phyloP scores from a whole-genome alignment of 2,329 filamentous ascomycete genomes.

The Fusarium sp. region DNA sequence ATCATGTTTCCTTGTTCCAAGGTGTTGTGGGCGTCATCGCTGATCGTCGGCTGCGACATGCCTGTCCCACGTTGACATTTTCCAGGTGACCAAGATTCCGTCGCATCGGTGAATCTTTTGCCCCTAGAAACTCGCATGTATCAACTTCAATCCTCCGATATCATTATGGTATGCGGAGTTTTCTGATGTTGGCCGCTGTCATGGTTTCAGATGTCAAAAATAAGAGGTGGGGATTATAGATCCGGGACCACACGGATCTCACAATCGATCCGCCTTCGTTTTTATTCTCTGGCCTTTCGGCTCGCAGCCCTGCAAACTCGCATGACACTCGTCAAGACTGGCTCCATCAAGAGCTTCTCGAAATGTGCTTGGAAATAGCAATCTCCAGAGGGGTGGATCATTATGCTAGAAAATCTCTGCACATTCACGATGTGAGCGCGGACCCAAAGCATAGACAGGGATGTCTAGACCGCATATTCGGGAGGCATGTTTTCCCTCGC shows the following conservation, averaged over 20 bases:
- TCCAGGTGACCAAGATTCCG: constrained; percentile 33
- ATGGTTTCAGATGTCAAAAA: constrained; percentile 37
- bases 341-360: constrained; percentile 22
- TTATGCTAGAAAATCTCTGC: constrained; percentile 46
- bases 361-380: constrained; percentile 40
- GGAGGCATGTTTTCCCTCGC: constrained; percentile 38
- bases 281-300: constrained; percentile 27
- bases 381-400: constrained; percentile 48
- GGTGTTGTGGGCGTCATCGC: constrained; percentile 34
- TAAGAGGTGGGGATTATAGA: constrained; percentile 34
- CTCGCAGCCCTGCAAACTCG: constrained; percentile 43
- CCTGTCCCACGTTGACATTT: constrained; percentile 39
- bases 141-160: constrained; percentile 27
- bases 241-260: constrained; percentile 19
- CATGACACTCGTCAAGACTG: constrained; percentile 36
- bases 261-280: constrained; percentile 35
- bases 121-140: constrained; percentile 20
- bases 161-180: constrained; percentile 8
- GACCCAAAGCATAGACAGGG: constrained; percentile 42
- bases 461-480: constrained; percentile 48
- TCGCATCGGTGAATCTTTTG: constrained; percentile 20
- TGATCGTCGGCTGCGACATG: constrained; percentile 43
- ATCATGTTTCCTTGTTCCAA: constrained; percentile 30
- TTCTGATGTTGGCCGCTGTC: constrained; percentile 27
- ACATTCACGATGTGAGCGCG: constrained; percentile 34